Base-by-base conservation (phyloP, 306 rosid genomes). In the Bauhinia variegata region DNA sequence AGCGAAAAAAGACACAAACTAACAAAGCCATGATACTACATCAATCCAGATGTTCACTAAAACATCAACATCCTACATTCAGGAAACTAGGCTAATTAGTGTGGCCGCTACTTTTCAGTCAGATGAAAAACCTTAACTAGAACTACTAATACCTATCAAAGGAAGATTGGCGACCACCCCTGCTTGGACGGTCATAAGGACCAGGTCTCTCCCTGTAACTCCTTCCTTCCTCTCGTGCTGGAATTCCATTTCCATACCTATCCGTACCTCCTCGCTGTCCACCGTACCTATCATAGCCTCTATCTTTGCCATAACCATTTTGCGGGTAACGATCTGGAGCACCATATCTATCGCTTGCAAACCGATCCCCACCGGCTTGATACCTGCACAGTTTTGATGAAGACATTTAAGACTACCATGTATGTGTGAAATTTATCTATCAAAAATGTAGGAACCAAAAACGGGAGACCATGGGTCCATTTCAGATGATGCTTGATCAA, bases 291-390 rank as follows among this genome's bases (percentile, higher is more conserved):
- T 86, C 96, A 61, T 84, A 93, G 65, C 79, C 84, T 80, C 85
- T 80, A 56, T 92, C 98, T 79, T 86, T 93, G 13, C 85, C 96
- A 78, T 88, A 87, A 33, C 96, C 89, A 72, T 83, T 93, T 63
- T 77, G 98, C 3, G 97, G 84, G 67, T 81, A 85, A 19, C 83
- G 86, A 78, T 93, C 95, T 14, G 86, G 81, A 38, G 81, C 88
- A 34, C 81, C 89, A 39, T 83, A 89, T 74, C 96, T 83, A 42
- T 89, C 98, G 73, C n/a, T n/a, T n/a, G n/a, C n/a, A n/a, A n/a
- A n/a, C n/a, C n/a, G n/a, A n/a, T n/a, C n/a, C n/a, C n/a, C n/a
- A n/a, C n/a, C n/a, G n/a, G n/a, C n/a, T n/a, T n/a, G n/a, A n/a
- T n/a, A n/a, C n/a, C n/a, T n/a, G n/a, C n/a, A n/a, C n/a, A n/a